These are phyloP conservation scores for Tulasnella calospora DNA, from an alignment of 768 basidiomycete genomes.

Conservation along the genomic window DNA sequence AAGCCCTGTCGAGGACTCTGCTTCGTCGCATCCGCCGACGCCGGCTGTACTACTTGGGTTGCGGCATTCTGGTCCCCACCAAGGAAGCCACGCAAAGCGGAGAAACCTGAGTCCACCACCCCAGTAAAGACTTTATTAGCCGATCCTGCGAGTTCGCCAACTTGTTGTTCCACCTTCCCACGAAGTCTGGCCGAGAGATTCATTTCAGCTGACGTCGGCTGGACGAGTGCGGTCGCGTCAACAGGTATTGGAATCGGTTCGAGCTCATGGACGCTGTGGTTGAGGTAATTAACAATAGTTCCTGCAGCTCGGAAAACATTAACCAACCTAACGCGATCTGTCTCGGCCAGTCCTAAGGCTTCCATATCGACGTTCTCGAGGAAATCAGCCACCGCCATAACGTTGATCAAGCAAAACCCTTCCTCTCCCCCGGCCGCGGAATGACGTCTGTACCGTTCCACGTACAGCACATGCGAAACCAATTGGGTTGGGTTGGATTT, in stretches of 20 bases:
- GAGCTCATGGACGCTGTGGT: slow-evolving; percentile 63
- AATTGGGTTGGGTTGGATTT: slow-evolving; percentile 84
- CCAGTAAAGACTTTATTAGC: slow-evolving; percentile 74
- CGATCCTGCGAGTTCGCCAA: slow-evolving; percentile 59
- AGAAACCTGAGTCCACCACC: slow-evolving; percentile 87
- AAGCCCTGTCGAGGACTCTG: slow-evolving; percentile 48
- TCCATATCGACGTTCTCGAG: slow-evolving; percentile 89
- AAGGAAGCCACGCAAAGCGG: slow-evolving; percentile 74
- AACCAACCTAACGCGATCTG: slow-evolving; percentile 51
- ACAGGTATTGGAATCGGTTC: slow-evolving; percentile 71
- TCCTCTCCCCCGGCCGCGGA: slow-evolving; percentile 66
- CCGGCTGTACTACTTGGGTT: slow-evolving; percentile 20
- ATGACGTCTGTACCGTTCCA: slow-evolving; percentile 54
- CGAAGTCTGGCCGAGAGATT: slow-evolving; percentile 53
- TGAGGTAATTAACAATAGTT: neutral
- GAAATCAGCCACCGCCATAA: slow-evolving; percentile 94
- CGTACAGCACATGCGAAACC: slow-evolving; percentile 55
- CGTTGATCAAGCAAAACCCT: slow-evolving; percentile 87
- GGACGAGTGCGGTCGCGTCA: slow-evolving; percentile 47
- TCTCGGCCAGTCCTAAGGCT: slow-evolving; percentile 55
- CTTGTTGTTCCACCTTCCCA: slow-evolving; percentile 71
- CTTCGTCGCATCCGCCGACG: slow-evolving; percentile 28
- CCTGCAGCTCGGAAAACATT: neutral
- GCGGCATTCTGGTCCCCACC: slow-evolving; percentile 34
- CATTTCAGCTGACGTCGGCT: slow-evolving; percentile 42